These are phyloP conservation scores for Saccharomycopsis schoenii DNA, from an alignment of 805 yeast species.

Conservation along the genomic window DNA sequence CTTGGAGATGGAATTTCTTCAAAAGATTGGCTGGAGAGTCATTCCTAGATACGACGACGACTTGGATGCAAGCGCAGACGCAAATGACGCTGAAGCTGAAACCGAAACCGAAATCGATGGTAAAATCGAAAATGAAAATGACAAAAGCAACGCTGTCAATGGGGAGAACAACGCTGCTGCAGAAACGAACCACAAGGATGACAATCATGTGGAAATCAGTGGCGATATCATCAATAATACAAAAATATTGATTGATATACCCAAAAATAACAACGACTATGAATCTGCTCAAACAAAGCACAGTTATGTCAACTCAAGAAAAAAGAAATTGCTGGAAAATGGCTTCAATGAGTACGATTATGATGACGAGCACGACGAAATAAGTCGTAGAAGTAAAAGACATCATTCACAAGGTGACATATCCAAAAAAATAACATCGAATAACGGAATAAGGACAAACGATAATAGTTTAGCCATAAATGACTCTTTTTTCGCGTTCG, in stretches of 20 bases:
- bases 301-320: neutral
- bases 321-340: neutral
- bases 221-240: neutral
- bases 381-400: neutral
- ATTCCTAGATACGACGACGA: slow-evolving; percentile 41
- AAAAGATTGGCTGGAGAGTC: slow-evolving; percentile 68
- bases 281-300: neutral
- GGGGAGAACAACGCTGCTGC: neutral
- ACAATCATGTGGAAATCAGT: too few species aligned
- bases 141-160: neutral
- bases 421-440: slow-evolving; percentile 2
- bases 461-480: neutral
- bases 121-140: neutral
- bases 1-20: slow-evolving; percentile 78
- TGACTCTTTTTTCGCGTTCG: neutral
- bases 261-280: neutral
- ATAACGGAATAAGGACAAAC: neutral
- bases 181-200: too few species aligned
- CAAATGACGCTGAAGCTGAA: neutral
- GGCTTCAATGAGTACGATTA: neutral
- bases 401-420: slow-evolving; percentile 1
- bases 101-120: neutral
- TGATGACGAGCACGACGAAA: neutral
- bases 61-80: neutral
- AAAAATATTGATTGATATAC: neutral